Conservation (phyloP, 805 yeast species). For the Pichia insulana region DNA sequence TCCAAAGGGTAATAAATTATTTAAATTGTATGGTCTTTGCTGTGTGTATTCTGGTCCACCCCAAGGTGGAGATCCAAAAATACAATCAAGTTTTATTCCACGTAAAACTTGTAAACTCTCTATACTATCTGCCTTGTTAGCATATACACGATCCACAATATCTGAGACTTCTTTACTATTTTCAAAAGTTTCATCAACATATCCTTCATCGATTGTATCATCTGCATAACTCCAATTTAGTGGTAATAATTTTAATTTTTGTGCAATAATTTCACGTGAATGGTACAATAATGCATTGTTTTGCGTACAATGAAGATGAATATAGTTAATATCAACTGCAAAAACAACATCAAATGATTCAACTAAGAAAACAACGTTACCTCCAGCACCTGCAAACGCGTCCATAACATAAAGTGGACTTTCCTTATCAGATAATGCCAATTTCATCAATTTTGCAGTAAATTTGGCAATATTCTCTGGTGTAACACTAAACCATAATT, state of each 20-base stretch:
- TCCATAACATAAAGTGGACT: conserved; percentile 58
- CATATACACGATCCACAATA: conserved; percentile 5
- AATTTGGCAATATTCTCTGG: conserved; percentile 66
- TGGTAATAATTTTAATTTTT: conserved; percentile 37
- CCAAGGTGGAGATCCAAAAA: conserved; percentile 79
- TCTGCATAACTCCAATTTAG: conserved; percentile 38
- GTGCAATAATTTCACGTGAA: conserved; percentile 30
- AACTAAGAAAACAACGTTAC: conserved; percentile 73
- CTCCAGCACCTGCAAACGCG: conserved; percentile 83
- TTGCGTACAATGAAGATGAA: conserved; percentile 55
- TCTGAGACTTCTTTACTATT: conserved; percentile 6
- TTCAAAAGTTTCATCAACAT: conserved; percentile 6
- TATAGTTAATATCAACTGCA: conserved; percentile 54
- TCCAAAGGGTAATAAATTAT: conserved; percentile 36
- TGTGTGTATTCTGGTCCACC: conserved; percentile 60
- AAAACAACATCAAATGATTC: conserved; percentile 43
- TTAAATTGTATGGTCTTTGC: conserved; percentile 36
- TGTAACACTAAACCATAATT: conserved; percentile 82
- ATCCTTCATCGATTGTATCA: conserved; percentile 9
- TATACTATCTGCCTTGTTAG: conserved; percentile 9
- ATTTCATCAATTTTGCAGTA: conserved; percentile 44
- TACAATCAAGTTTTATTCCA: conserved; percentile 35
- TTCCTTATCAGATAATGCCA: conserved; percentile 78
- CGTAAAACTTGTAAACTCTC: conserved; percentile 7
- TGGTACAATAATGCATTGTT: conserved; percentile 58